Base-by-base conservation (phyloP, 148 eudicot genomes). In the Rheum nobile region DNA sequence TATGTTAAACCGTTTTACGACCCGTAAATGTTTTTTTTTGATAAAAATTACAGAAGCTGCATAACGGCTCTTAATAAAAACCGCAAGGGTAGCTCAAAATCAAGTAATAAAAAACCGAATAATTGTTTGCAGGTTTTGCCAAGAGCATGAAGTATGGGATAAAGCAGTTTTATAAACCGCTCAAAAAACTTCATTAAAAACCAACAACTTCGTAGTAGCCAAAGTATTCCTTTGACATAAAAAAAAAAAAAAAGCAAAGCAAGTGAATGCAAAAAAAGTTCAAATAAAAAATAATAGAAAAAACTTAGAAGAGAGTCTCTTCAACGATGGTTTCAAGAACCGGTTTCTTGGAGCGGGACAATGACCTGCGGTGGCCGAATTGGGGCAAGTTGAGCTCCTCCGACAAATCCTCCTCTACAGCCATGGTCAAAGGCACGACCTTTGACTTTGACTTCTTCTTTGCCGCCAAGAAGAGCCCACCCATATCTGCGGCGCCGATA, bases 281-380 rank as follows among this genome's bases (percentile, higher is more conserved):
- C 2, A 19, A 19, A 48, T 2, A 48, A 0, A 48, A n/a, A 48
- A 48, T 0, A 48, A 19, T 2, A 48, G n/a, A 52, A 22, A 21
- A n/a, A 52, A 52, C 28, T 46, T 46, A 46, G 52, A 42, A 42
- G 13, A 46, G 52, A 46, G 52, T 46, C 68, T 94, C 98, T 85
- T 94, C 98, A 9, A 74, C 88, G 39, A 94, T 94, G 3, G 98
- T 94, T 76, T 94, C 97, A 55, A 94, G 82, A 80, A 85, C 74
- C 8, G 98, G 98, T 81, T 88, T 89, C 96, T 86, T 94, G 5
- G 98, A 89, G 81, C 98, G 81, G 74, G 86, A 81, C 77, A 82
- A 54, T 0, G 90, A 85, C 81, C 83, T 16, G 74, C 93, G 76
- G 26, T 80, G 86, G 80, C 61, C 74, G 44, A 85, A 80, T 82